These are phyloP conservation scores for Davidsoniella eucalypti DNA, from an alignment of 2,329 filamentous ascomycete species.

Conservation along the genomic window DNA sequence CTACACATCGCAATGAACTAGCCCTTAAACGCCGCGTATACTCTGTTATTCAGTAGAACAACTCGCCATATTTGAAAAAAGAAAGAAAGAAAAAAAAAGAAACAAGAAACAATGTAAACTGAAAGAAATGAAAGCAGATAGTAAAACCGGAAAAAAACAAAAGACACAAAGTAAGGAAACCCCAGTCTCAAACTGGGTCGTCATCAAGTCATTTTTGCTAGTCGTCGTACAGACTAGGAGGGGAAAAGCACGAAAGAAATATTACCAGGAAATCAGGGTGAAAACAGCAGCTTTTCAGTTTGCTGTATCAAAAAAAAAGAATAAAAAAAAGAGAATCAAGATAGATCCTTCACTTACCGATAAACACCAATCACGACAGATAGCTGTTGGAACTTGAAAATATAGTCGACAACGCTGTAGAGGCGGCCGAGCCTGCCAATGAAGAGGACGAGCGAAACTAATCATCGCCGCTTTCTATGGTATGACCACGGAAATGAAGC, in stretches of 20 bases:
- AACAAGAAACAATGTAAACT: neutral
- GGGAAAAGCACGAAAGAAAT: too few species aligned
- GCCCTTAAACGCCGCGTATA: neutral
- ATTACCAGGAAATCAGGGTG: neutral
- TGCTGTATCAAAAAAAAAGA: neutral
- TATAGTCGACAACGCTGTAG: too few species aligned
- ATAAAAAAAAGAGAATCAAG: neutral
- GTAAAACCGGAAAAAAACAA: too few species aligned
- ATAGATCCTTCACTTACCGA: neutral
- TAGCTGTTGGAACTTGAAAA: too few species aligned
- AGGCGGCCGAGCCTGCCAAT: too few species aligned
- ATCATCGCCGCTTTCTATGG: slow-evolving; percentile 14
- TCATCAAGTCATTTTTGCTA: too few species aligned
- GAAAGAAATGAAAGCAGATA: too few species aligned
- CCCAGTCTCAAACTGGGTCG: too few species aligned
- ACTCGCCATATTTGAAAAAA: neutral
- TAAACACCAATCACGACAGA: neutral
- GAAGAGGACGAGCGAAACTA: neutral
- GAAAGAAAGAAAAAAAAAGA: neutral
- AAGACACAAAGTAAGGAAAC: neutral
- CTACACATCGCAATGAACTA: neutral
- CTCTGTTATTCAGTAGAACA: neutral
- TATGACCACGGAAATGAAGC: slow-evolving; percentile 34
- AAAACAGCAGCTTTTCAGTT: neutral
- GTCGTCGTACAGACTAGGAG: too few species aligned